Conservation (phyloP, 176 grass and related monocot species). For the Dactylis glomerata region DNA sequence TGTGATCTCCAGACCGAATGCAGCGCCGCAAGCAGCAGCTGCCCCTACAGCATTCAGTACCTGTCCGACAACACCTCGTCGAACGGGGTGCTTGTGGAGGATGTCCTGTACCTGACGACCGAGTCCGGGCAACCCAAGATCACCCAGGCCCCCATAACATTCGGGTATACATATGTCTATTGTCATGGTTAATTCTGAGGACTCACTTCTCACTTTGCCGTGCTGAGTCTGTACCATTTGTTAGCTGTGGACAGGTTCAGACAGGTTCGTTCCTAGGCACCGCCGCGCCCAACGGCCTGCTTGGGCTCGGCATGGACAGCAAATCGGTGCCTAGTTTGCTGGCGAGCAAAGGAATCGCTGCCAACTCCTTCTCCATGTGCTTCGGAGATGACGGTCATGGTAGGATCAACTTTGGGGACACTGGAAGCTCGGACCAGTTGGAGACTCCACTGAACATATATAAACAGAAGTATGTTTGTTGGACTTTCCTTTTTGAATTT, state of each 20-base stretch:
- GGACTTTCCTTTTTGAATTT: neutral
- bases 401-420: constrained; percentile 94
- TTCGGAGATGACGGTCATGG: constrained; percentile 62
- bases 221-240: constrained; percentile 26
- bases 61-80: constrained; percentile 79
- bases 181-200: neutral
- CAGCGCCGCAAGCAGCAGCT: constrained; percentile 40
- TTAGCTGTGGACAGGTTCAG: constrained; percentile 83
- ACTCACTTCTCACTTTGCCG: neutral
- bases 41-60: constrained; percentile 67
- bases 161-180: constrained; percentile 57
- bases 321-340: constrained; percentile 78
- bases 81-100: constrained; percentile 69
- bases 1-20: constrained; percentile 50
- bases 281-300: constrained; percentile 75
- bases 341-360: constrained; percentile 56
- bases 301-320: constrained; percentile 80
- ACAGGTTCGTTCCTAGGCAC: constrained; percentile 71
- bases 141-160: constrained; percentile 60
- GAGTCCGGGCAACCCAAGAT: constrained; percentile 39
- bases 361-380: constrained; percentile 96
- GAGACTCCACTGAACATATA: constrained; percentile 74
- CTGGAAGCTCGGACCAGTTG: constrained; percentile 68
- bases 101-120: constrained; percentile 66
- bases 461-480: constrained; percentile 46